Conservation (phyloP, 2,329 filamentous ascomycete genomes). For the Pezicula carpinea region DNA sequence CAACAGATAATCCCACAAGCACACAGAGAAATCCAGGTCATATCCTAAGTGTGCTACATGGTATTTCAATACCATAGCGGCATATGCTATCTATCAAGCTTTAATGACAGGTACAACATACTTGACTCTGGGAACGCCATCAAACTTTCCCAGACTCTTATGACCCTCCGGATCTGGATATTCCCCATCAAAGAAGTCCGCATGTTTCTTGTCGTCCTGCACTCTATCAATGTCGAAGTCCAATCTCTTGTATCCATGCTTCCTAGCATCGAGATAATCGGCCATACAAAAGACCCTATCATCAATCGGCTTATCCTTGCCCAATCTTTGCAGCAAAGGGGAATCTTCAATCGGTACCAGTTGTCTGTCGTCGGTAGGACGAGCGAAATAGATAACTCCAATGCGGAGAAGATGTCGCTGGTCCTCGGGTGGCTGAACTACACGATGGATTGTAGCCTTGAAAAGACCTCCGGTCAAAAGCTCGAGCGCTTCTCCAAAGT, state of each 20-base stretch:
- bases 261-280: slow-evolving; percentile 26
- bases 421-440: slow-evolving; percentile 29
- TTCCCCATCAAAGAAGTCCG: slow-evolving; percentile 1
- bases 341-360: slow-evolving; percentile 30
- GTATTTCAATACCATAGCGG: too few species aligned
- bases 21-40: background rate
- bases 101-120: background rate
- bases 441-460: slow-evolving; percentile 29
- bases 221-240: slow-evolving; percentile 25
- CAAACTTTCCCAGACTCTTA: background rate
- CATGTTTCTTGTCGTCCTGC: background rate
- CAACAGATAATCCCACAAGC: background rate
- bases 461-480: slow-evolving; percentile 29
- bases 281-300: slow-evolving; percentile 25
- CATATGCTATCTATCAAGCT: background rate
- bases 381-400: slow-evolving; percentile 36
- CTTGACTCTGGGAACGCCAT: background rate
- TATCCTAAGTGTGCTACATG: background rate
- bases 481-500: slow-evolving; percentile 31
- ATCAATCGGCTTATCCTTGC: slow-evolving; percentile 25
- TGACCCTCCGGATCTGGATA: background rate
- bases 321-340: slow-evolving; percentile 14
- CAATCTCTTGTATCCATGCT: slow-evolving; percentile 27
- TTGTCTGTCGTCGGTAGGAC: slow-evolving; percentile 32
- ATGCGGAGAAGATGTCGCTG: slow-evolving; percentile 32